Evolutionary conservation across 192 early-diverging fungal genomes (phyloP).

Genomic region (Chytriomyces sp.): DNA sequence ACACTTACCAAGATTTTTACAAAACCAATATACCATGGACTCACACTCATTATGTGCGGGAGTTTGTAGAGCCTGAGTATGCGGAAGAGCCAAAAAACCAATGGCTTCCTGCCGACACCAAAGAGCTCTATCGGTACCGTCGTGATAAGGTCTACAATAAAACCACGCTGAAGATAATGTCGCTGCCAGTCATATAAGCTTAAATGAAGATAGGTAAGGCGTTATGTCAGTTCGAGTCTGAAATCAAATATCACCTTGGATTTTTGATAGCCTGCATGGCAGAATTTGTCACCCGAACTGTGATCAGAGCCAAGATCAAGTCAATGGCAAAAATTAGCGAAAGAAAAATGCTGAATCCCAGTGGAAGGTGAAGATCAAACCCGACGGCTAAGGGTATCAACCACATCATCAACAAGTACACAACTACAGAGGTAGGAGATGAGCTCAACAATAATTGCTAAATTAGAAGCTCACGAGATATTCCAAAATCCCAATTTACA

Average conservation of each 20-base stretch:
- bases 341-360: not conserved
- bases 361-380: conserved; percentile 1
- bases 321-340: conserved; percentile 22
- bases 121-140: conserved; percentile 15
- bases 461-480: conserved; percentile 26
- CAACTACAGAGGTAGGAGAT: too few species aligned
- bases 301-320: conserved; percentile 9
- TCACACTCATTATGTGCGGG: conserved; percentile 2
- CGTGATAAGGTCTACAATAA: conserved; percentile 7
- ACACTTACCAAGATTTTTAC: conserved; percentile 4
- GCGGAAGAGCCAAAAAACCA: not conserved
- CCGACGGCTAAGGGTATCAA: conserved; percentile 18
- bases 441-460: not conserved
- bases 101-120: not conserved
- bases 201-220: too few species aligned
- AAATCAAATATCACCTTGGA: too few species aligned
- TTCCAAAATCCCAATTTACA: conserved; percentile 28
- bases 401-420: conserved; percentile 10
- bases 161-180: not conserved
- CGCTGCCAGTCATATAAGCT: conserved; percentile 19
- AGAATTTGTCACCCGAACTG: conserved; percentile 14
- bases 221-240: too few species aligned
- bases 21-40: not conserved
- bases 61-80: conserved; percentile 15
- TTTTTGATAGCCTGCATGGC: conserved; percentile 8